Evolutionary conservation across 176 grass and related monocot genomes (phyloP).

Genomic region (Stipa capillata): DNA sequence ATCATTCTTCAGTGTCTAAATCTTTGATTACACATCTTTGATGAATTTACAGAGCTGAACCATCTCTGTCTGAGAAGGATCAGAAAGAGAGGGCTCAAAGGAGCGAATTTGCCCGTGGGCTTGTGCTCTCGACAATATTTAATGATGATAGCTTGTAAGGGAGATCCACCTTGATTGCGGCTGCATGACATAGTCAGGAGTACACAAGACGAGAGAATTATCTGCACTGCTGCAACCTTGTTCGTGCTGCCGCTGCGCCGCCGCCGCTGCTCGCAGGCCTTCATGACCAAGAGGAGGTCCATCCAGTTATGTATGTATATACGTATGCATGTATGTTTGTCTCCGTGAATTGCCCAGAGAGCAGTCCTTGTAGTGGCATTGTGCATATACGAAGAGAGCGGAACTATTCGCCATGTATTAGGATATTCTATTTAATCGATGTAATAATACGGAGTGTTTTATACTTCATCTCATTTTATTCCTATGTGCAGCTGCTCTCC

Average conservation of each 20-base stretch:
- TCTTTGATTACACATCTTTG: slow-evolving; percentile 17
- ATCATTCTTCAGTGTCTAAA: not conserved
- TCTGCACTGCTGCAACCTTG: not conserved
- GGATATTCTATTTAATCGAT: slow-evolving; percentile 5
- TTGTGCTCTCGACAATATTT: slow-evolving; percentile 43
- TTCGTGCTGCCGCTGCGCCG: not conserved
- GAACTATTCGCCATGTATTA: slow-evolving; percentile 2
- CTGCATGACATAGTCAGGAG: not conserved
- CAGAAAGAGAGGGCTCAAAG: slow-evolving; percentile 33
- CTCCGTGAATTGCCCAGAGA: not conserved
- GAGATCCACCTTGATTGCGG: not conserved
- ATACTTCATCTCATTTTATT: not conserved
- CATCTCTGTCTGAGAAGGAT: slow-evolving; percentile 46
- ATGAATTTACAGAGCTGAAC: slow-evolving; percentile 23
- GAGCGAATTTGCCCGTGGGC: slow-evolving; percentile 25
- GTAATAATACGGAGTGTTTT: slow-evolving; percentile 21
- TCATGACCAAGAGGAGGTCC: not conserved
- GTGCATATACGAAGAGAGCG: not conserved
- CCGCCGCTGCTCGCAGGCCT: not conserved
- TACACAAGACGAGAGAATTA: not conserved
- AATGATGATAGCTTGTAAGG: slow-evolving; percentile 30
- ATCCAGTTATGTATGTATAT: not conserved
- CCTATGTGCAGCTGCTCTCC: not conserved
- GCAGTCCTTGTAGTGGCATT: slow-evolving; percentile 1
- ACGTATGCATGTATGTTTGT: not conserved